phyloP scores from a whole-genome alignment of 1,284 basidiomycete species.

The Cryptococcus sp. region DNA sequence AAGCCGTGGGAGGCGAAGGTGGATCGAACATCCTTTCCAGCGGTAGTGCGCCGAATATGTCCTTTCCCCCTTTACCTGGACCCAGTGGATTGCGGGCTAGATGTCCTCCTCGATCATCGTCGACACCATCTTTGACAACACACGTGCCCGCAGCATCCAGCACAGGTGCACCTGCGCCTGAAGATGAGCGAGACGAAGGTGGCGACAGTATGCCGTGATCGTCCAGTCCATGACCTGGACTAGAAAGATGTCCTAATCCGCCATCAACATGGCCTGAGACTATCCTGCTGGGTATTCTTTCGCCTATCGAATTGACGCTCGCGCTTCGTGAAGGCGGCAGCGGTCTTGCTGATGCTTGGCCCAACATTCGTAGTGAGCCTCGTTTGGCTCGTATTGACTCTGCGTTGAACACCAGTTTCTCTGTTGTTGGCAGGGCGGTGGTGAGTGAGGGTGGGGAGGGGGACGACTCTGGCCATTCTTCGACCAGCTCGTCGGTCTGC shows the following conservation, averaged over 20 bases:
- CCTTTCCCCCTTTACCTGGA: constrained; percentile 56
- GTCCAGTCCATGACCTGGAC: constrained; percentile 8
- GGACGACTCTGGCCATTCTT: constrained; percentile 70
- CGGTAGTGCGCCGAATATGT: constrained; percentile 80
- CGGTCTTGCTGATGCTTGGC: constrained; percentile 38
- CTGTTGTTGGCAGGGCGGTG: constrained; percentile 13
- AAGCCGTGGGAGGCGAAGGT: constrained; percentile 66
- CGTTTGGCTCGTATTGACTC: constrained; percentile 40
- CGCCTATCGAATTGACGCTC: constrained; percentile 1
- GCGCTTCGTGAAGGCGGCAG: constrained; percentile 31
- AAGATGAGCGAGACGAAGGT: constrained; percentile 27
- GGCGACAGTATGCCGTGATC: constrained; percentile 20
- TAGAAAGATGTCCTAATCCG: constrained; percentile 16
- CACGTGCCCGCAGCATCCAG: constrained; percentile 64
- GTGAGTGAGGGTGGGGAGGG: constrained; percentile 55
- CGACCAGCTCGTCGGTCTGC: constrained; percentile 75
- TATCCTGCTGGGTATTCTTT: constrained; percentile 8
- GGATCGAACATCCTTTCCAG: constrained; percentile 89
- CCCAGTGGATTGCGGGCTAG: constrained; percentile 43
- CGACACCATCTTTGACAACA: constrained; percentile 70
- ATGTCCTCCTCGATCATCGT: constrained; percentile 58
- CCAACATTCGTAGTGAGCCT: constrained; percentile 42
- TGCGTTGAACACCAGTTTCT: constrained; percentile 44
- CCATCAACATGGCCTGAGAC: constrained; percentile 27
- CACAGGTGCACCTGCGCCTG: constrained; percentile 9